These are phyloP conservation scores for Neurospora sp. DNA, from an alignment of 2,329 filamentous ascomycete genomes.

Conservation along the genomic window DNA sequence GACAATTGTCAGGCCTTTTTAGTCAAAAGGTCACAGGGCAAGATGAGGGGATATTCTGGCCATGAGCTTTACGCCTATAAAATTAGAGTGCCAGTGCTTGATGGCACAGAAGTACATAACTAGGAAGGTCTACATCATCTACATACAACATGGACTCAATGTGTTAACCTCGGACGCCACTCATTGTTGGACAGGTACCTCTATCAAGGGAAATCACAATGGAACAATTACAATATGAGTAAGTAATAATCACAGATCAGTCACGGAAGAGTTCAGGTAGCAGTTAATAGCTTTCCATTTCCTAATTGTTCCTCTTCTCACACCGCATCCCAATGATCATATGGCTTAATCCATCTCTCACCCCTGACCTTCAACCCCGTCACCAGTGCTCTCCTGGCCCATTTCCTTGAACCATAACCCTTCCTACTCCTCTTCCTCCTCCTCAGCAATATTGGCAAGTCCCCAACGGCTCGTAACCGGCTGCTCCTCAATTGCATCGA, in stretches of 20 bases:
- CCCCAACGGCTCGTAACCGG: not conserved
- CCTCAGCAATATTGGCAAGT: accelerated
- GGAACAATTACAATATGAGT: not conserved
- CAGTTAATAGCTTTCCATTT: not conserved
- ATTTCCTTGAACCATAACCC: not conserved
- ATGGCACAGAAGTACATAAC: not conserved
- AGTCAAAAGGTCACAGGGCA: not conserved
- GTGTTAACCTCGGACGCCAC: not conserved
- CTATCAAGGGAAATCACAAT: not conserved
- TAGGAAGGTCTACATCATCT: not conserved
- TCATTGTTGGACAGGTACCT: not conserved
- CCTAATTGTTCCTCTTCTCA: not conserved
- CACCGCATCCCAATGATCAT: not conserved
- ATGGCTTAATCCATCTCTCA: not conserved
- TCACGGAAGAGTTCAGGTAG: not conserved
- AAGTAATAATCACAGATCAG: not conserved
- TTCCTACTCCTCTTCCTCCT: not conserved
- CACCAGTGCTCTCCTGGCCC: accelerated
- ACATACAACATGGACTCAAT: not conserved
- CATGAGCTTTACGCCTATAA: not conserved
- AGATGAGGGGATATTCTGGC: not conserved
- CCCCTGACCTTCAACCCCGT: too few relatives aligned
- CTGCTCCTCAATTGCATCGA: not conserved
- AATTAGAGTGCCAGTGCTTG: not conserved
- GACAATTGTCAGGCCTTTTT: accelerated